Percentiles rank a stretch among this genome's conserved stretches.
These are phyloP conservation scores for Rhodotorula sp. DNA, from an alignment of 1,284 basidiomycete genomes.

Conservation along the genomic window DNA sequence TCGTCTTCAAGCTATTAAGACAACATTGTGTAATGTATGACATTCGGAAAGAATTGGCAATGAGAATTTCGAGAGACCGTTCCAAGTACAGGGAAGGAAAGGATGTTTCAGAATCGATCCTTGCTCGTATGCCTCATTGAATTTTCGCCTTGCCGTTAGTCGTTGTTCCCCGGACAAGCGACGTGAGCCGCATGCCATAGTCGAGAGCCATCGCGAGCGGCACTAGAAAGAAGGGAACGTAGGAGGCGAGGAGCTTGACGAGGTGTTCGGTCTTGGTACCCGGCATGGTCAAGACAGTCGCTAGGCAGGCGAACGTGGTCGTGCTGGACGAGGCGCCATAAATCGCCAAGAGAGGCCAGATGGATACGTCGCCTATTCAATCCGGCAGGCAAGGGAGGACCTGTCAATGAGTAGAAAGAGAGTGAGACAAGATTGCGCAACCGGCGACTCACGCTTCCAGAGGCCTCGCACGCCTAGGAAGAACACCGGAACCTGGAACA, in stretches of 20 bases:
- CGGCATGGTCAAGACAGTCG: conserved; percentile 58
- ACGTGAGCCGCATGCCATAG: conserved; percentile 59
- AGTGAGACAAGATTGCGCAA: neutral
- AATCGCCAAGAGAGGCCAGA: conserved; percentile 62
- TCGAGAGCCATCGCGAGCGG: conserved; percentile 70
- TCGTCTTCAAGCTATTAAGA: no score
- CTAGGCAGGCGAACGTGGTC: conserved; percentile 69
- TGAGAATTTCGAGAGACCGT: no score
- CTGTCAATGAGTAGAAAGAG: neutral
- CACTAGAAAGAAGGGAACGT: conserved; percentile 70
- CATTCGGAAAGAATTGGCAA: no score
- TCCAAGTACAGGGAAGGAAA: no score
- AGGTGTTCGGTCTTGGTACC: conserved; percentile 24
- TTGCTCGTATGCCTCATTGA: neutral
- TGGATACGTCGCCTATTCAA: conserved; percentile 54
- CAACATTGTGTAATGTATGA: no score
- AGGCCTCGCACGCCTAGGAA: conserved; percentile 64
- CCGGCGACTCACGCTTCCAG: conserved; percentile 57
- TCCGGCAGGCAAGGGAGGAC: conserved; percentile 2
- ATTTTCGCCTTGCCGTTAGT: neutral
- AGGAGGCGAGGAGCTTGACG: conserved; percentile 63
- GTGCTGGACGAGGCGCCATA: conserved; percentile 76
- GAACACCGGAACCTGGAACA: conserved; percentile 76
- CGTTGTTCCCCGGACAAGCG: conserved; percentile 31
- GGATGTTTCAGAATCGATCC: no score